Base-by-base conservation (phyloP, 805 yeast species). In the Spathaspora passalidarum region DNA sequence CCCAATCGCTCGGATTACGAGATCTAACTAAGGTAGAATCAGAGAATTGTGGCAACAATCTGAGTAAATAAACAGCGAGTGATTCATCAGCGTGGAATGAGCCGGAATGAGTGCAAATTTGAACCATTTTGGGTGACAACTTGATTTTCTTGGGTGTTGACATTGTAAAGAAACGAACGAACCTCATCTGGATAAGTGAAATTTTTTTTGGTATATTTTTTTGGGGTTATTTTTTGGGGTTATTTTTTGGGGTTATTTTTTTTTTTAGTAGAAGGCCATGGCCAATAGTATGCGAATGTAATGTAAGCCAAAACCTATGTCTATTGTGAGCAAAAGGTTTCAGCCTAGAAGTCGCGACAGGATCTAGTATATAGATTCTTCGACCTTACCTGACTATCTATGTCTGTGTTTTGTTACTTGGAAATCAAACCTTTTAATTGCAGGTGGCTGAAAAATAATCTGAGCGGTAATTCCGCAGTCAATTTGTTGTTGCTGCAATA, bases 71-170 rank as follows among this genome's bases (percentile, higher is more conserved):
- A 2, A 92, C 96, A 2, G 98, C 99, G 43, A 94, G 76, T 9
- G 96, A 83, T 65, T 94, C 99, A 65, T 94, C 99, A 9, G 98
- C 98, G 62, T 94, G 99, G 75, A 94, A 94, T 0, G 90, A 78
- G 6, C 99, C 99, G 41, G 91, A 85, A 58, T 87, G 95, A 10
- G 96, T 91, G 60, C 96, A 92, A 47, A 91, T 87, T 58, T 80
- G 81, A 49, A 81, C 61, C 60, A 72, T 59, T 26, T 46, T 56
- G n/a, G 34, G 34, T 11, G 44, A 43, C 32, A 50, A 42, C 26
- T 50, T 50, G 21, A 48, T 42, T 32, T 36, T 50, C 43, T 50
- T 50, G 19, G 17, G 22, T 22, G 39, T 45, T 26, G 48, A 44
- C 51, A 48, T 48, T 11, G 26, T 20, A 9, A 20, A 17, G 38